A percentile compares a stretch with the other conserved stretches of the same genome.
phyloP scores from a whole-genome alignment of 495 filamentous ascomycete genomes.

The Penicillium antarcticum region DNA sequence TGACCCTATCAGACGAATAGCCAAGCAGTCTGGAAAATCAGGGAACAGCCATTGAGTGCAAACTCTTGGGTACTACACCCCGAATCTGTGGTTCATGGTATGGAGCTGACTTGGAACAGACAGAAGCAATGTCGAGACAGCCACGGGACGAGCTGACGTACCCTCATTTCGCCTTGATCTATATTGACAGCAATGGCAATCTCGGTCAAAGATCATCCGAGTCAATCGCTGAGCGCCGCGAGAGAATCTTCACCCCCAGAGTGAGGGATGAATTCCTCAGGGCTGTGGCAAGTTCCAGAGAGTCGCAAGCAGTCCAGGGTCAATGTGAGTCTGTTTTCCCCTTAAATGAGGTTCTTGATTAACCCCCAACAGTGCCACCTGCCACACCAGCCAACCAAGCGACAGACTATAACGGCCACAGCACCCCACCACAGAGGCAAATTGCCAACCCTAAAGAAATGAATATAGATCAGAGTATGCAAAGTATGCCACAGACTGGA shows the following conservation, averaged over 20 bases:
- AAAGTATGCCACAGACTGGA: neutral
- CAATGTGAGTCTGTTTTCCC: conserved; percentile 10
- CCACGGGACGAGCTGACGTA: conserved; percentile 19
- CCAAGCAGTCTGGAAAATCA: neutral
- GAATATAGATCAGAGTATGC: neutral
- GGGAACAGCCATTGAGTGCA: neutral
- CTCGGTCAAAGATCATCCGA: conserved; percentile 34
- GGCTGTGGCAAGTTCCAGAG: conserved; percentile 33
- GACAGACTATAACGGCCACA: neutral
- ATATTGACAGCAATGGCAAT: conserved; percentile 34
- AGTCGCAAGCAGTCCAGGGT: conserved; percentile 5
- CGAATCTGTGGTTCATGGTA: neutral
- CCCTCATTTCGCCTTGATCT: conserved; percentile 39
- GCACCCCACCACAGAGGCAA: neutral
- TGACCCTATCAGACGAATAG: neutral
- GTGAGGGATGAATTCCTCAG: conserved; percentile 34
- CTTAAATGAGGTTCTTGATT: neutral
- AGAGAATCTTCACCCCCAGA: conserved; percentile 32
- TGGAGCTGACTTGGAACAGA: conserved; percentile 10
- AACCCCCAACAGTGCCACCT: neutral
- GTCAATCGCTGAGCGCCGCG: conserved; percentile 30
- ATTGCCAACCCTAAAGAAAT: neutral
- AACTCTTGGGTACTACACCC: conserved; percentile 11
- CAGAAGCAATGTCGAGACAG: conserved; percentile 26
- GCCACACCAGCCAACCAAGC: neutral